Percentiles rank a stretch among this genome's conserved stretches.
Conservation (phyloP, 2,329 filamentous ascomycete genomes). For the Fusarium oxysporum region DNA sequence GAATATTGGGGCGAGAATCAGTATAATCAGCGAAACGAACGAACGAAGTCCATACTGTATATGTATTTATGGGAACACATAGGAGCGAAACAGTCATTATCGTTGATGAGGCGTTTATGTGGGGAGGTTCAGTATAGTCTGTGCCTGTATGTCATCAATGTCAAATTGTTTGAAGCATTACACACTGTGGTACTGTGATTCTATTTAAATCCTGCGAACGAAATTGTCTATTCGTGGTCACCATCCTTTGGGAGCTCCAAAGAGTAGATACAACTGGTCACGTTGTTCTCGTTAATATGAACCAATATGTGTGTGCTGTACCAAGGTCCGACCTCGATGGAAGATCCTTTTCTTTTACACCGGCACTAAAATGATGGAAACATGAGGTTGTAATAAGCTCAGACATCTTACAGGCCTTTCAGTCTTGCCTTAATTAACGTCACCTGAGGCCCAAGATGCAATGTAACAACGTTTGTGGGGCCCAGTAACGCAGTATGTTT, state of each 20-base stretch:
- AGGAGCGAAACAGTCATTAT: conserved; percentile 25
- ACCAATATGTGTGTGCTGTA: not conserved
- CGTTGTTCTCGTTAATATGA: not conserved
- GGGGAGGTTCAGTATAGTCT: not conserved
- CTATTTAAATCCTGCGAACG: not conserved
- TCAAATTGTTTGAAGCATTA: not conserved
- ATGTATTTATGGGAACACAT: conserved; percentile 17
- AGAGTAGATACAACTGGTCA: not conserved
- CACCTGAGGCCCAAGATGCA: not conserved
- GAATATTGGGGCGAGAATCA: conserved; percentile 9
- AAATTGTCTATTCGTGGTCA: too few species aligned
- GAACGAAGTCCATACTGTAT: conserved; percentile 4
- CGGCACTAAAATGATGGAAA: not conserved
- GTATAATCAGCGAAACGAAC: conserved; percentile 19
- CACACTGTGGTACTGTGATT: not conserved
- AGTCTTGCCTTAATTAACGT: not conserved
- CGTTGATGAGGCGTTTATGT: not conserved
- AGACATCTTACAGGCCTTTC: not conserved
- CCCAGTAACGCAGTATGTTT: not conserved
- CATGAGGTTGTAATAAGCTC: not conserved
- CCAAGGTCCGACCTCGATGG: not conserved
- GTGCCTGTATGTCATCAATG: not conserved
- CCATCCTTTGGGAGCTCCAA: not conserved
- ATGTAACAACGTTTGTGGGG: not conserved
- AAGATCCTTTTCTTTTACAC: not conserved